phyloP scores from a whole-genome alignment of 768 basidiomycete species.

The Rossbeevera mucosa region DNA sequence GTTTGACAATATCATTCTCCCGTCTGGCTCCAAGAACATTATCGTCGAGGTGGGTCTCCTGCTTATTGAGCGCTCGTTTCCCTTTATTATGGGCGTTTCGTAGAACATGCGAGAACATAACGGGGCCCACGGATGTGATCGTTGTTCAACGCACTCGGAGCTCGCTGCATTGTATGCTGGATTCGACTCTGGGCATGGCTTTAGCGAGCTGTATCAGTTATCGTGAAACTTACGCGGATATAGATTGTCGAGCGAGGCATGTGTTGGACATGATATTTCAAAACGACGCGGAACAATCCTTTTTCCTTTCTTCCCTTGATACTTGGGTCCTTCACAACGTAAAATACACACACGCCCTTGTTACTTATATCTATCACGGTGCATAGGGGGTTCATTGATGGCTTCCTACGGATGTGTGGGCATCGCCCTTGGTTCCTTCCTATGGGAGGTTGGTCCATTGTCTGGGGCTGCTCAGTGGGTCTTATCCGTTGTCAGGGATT shows the following conservation, averaged over 20 bases:
- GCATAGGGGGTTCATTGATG: conserved; percentile 60
- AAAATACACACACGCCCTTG: neutral
- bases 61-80: neutral
- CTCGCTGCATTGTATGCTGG: conserved; percentile 39
- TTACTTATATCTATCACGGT: conserved; percentile 63
- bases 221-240: conserved; percentile 22
- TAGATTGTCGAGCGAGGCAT: conserved; percentile 42
- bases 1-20: conserved; percentile 38
- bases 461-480: neutral
- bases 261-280: conserved; percentile 57
- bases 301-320: neutral
- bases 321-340: neutral
- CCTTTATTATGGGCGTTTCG: neutral
- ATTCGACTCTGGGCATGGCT: conserved; percentile 50
- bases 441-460: conserved; percentile 56
- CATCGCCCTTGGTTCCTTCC: conserved; percentile 44
- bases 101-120: conserved; percentile 63
- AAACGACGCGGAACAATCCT: conserved; percentile 29
- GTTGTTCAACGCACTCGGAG: conserved; percentile 46
- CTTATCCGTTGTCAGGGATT: conserved; percentile 17
- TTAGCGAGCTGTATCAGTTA: conserved; percentile 54
- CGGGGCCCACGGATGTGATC: conserved; percentile 72
- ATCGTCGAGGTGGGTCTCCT: conserved; percentile 50
- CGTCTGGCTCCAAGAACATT: conserved; percentile 28
- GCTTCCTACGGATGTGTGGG: conserved; percentile 45